Evolutionary conservation across 257 asterid genomes (phyloP), one percentile per base, ranked within the genome.

Genomic region (Solanum clarkiae): DNA sequence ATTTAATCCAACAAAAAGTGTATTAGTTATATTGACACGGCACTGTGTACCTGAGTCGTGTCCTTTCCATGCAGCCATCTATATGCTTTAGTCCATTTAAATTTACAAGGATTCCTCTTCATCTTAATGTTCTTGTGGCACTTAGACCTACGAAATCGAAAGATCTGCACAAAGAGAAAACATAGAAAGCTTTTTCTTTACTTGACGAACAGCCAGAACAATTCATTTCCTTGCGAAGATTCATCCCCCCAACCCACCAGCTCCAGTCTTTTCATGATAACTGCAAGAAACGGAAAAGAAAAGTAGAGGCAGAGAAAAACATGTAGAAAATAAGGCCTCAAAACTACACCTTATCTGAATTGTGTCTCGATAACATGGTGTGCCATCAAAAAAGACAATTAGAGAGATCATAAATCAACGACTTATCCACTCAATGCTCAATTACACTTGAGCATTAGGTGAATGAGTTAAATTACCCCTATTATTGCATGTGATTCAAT

Each of bases 21-120:
- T n/a, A n/a, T n/a, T n/a, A n/a, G n/a, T n/a, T n/a, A n/a, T n/a
- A n/a, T n/a, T n/a, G n/a, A n/a, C n/a, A n/a, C n/a, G n/a, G n/a
- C n/a, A n/a, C n/a, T n/a, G n/a, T n/a, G n/a, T n/a, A n/a, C n/a
- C n/a, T n/a, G n/a, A n/a, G n/a, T n/a, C n/a, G n/a, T 26, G 29
- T 2, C 29, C 1, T 26, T 26, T 2, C 29, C 29, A 26, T 26
- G 29, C 1, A 26, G 29, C 1, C 29, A 26, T 26, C 2, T 26
- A 90, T 91, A 94, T 65, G 97, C 98, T 90, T 96, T 96, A 5
- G 98, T 96, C 99, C 99, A 96, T 87, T 93, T 91, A 12, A 96
- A 98, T 81, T 96, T 93, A 11, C 97, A 98, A 20, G 98, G 98
- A 70, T 96, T 96, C 88, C 99, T 93, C 97, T 96, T 95, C 99